Conservation (phyloP, 352 stramenopile genomes). For the Phytophthora pseudosyringae region DNA sequence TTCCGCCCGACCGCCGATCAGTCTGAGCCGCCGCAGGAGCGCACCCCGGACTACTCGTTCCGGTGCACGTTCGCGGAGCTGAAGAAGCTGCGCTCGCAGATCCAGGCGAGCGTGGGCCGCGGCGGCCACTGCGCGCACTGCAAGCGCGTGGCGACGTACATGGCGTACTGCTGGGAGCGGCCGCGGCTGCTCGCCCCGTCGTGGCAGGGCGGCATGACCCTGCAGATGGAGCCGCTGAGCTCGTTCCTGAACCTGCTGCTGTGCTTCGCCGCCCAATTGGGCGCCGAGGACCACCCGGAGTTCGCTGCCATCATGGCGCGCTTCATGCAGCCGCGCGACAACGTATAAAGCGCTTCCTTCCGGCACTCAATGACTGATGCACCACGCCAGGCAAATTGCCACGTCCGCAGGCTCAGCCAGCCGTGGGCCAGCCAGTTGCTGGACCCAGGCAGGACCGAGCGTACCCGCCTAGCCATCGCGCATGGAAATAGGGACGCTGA, state of each 20-base stretch:
- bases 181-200: conserved; percentile 39
- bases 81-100: conserved; percentile 38
- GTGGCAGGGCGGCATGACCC: conserved; percentile 40
- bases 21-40: conserved; percentile 15
- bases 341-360: conserved; percentile 24
- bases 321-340: conserved; percentile 40
- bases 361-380: conserved; percentile 22
- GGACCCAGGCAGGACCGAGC: conserved; percentile 12
- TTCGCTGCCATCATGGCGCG: conserved; percentile 33
- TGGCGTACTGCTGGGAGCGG: conserved; percentile 44
- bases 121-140: conserved; percentile 37
- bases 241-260: conserved; percentile 45
- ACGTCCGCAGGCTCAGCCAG: conserved; percentile 26
- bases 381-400: conserved; percentile 30
- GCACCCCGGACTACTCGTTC: conserved; percentile 34
- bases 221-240: conserved; percentile 39
- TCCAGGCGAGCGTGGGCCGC: conserved; percentile 31
- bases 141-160: conserved; percentile 42
- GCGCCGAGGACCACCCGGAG: conserved; percentile 31
- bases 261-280: conserved; percentile 34
- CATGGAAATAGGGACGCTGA: conserved; percentile 33
- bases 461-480: conserved; percentile 30
- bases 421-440: not conserved
- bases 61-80: conserved; percentile 36
- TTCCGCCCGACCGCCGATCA: conserved; percentile 13